These are phyloP conservation scores for Ustilago nuda DNA, from an alignment of 1,284 basidiomycete species.

Conservation along the genomic window DNA sequence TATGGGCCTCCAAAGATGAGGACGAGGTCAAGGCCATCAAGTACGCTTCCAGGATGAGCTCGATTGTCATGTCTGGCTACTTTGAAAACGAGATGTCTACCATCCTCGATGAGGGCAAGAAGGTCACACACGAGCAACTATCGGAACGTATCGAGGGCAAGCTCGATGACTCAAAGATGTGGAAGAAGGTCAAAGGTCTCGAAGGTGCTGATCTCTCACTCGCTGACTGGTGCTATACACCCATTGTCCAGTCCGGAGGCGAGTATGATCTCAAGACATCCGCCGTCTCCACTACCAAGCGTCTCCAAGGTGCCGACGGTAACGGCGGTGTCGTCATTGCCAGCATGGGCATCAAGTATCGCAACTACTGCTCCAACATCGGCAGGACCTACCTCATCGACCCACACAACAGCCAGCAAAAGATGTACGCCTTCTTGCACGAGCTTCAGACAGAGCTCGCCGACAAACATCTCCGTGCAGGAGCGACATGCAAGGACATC, in stretches of 20 bases:
- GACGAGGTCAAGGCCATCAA: slow-evolving; percentile 75
- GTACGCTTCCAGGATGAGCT: slow-evolving; percentile 82
- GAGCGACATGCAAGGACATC: slow-evolving; percentile 80
- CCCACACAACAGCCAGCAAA: slow-evolving; percentile 76
- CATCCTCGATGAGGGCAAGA: slow-evolving; percentile 89
- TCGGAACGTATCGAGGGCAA: slow-evolving; percentile 85
- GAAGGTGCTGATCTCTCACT: slow-evolving; percentile 80
- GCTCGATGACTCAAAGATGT: slow-evolving; percentile 79
- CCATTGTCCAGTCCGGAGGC: slow-evolving; percentile 93
- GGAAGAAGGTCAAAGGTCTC: slow-evolving; percentile 75
- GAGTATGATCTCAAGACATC: slow-evolving; percentile 89
- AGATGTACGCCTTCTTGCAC: slow-evolving; percentile 84
- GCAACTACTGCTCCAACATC: slow-evolving; percentile 90
- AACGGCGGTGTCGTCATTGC: slow-evolving; percentile 82
- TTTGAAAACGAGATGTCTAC: slow-evolving; percentile 88
- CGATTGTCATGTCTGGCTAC: slow-evolving; percentile 85
- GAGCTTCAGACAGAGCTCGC: slow-evolving; percentile 83
- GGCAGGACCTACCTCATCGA: slow-evolving; percentile 95
- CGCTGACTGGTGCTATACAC: slow-evolving; percentile 92
- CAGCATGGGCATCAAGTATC: slow-evolving; percentile 90
- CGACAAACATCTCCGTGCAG: slow-evolving; percentile 80
- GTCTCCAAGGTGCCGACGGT: slow-evolving; percentile 81
- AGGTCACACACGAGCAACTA: slow-evolving; percentile 87
- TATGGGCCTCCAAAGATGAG: slow-evolving; percentile 88
- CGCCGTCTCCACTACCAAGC: slow-evolving; percentile 79